Base-by-base conservation (phyloP, 2,329 filamentous ascomycete genomes). In the Drechslerella dactyloides region DNA sequence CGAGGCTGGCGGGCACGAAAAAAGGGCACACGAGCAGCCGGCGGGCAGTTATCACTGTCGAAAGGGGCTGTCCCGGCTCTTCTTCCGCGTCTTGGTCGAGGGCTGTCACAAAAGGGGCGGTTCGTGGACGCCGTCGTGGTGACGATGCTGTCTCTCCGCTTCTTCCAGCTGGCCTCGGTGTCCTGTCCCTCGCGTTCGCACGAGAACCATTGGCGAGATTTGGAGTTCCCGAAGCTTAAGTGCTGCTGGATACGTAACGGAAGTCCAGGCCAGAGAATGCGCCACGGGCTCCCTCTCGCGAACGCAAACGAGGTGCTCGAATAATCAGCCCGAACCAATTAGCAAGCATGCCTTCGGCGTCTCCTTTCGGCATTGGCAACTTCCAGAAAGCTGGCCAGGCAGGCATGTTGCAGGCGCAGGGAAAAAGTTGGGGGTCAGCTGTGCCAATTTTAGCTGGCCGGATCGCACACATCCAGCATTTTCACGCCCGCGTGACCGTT, bases 361-460 rank as follows among this genome's bases (percentile, higher is more conserved):
- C 46, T 52, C 51, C 50, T 19, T 68, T 68, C 63, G 55, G 63
- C 63, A 68, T 61, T 68, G 63, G 44, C 48, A 56, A 27, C 56
- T 51, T 50, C 56, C 63, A 58, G 46, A 58, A 60, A 27, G 11
- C 19, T 50, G 24, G 17, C 56, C 13, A 51, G 30, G 46, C 4
- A 33, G 27, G 27, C 57, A 24, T 30, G 33, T 35, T 35, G 44
- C 23, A 42, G 52, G 56, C 52, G 51, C 17, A 19, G n/a, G 17
- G 23, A 33, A 44, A 54, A 70, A 58, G 51, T 58, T 70, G 66
- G 66, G 66, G 66, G 66, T 70, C 66, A 70, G 62, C 62, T 66
- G 62, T 37, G 52, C 64, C 65, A 69, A 58, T 53, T 69, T 59
- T 63, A 64, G 58, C 50, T 44, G 48, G 59, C 59, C 53, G 46